Evolutionary conservation across 116 monocot species (phyloP), one percentile per base, ranked within the genome.

Genomic region (Zostera marina): DNA sequence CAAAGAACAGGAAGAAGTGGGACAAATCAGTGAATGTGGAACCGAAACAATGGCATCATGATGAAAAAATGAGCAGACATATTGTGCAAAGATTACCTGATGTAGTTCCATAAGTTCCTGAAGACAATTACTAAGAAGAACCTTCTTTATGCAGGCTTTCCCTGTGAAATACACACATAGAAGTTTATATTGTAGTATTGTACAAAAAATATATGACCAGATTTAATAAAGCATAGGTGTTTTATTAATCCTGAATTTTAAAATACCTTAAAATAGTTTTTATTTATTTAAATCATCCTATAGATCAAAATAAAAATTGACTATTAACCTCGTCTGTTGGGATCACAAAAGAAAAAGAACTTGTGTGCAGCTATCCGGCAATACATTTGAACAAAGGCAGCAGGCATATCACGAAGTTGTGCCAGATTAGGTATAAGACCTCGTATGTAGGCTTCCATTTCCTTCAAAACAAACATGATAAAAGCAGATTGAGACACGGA

Each of bases 21-120:
- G 45, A 5, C 45, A 11, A 46, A 46, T n/a, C n/a, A 46, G 13
- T 13, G 45, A 13, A 46, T 9, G 32, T 32, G 32, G 3, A 46
- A n/a, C 45, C 16, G 7, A 17, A 48, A 48, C 15, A 17, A n/a
- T 48, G 9, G 19, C n/a, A 48, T 0, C 17, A 9, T 19, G 21
- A 51, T 32, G 19, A 17, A 51, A 51, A 51, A 8, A 51, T 8
- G 51, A 51, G n/a, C 51, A 51, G 21, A n/a, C n/a, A n/a, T n/a
- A n/a, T 51, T 9, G 8, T 15, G 51, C 51, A 51, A 51, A 51
- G n/a, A 48, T 51, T 62, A 89, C 96, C 89, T 98, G 98, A 69
- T 98, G 98, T 19, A 98, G 75, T 79, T 98, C 98, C 98, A 98
- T 98, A 68, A 98, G 87, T 69, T 98, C 98, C 72, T 98, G 98